phyloP scores from a whole-genome alignment of 768 basidiomycete species.

The Amanita jacksonii region DNA sequence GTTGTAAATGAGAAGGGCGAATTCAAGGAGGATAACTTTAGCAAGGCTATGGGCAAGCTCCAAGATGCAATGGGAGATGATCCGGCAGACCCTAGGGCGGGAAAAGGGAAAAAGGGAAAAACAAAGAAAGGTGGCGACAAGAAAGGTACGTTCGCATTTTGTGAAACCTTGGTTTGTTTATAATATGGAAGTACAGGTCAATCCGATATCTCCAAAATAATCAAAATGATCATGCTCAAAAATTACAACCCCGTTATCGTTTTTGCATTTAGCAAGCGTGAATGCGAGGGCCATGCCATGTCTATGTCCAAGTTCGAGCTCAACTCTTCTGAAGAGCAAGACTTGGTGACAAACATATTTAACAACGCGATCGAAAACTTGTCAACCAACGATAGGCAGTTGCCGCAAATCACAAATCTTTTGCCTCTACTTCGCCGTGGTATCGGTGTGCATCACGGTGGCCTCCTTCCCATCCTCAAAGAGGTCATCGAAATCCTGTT shows the following conservation, averaged over 20 bases:
- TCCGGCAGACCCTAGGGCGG: slow-evolving; percentile 77
- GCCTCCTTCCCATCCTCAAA: slow-evolving; percentile 92
- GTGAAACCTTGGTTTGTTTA: too few relatives aligned
- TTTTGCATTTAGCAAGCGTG: slow-evolving; percentile 96
- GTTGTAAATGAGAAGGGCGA: slow-evolving; percentile 99
- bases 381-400: slow-evolving; percentile 73
- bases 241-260: slow-evolving; percentile 98
- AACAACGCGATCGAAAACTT: slow-evolving; percentile 90
- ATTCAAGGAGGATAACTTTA: slow-evolving; percentile 95
- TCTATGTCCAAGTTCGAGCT: slow-evolving; percentile 94
- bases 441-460: slow-evolving; percentile 97
- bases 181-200: slow-evolving; percentile 39
- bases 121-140: slow-evolving; percentile 84
- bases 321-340: slow-evolving; percentile 88
- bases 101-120: slow-evolving; percentile 88
- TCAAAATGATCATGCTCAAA: slow-evolving; percentile 97
- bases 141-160: slow-evolving; percentile 51
- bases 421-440: slow-evolving; percentile 90
- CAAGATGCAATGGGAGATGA: slow-evolving; percentile 82
- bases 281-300: slow-evolving; percentile 90
- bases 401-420: slow-evolving; percentile 90
- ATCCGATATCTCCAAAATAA: slow-evolving; percentile 94
- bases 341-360: slow-evolving; percentile 80
- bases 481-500: slow-evolving; percentile 99
- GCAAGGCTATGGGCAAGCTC: slow-evolving; percentile 93